phyloP scores from a whole-genome alignment of 2,329 filamentous ascomycete genomes.

The Daldinia eschscholtzii region DNA sequence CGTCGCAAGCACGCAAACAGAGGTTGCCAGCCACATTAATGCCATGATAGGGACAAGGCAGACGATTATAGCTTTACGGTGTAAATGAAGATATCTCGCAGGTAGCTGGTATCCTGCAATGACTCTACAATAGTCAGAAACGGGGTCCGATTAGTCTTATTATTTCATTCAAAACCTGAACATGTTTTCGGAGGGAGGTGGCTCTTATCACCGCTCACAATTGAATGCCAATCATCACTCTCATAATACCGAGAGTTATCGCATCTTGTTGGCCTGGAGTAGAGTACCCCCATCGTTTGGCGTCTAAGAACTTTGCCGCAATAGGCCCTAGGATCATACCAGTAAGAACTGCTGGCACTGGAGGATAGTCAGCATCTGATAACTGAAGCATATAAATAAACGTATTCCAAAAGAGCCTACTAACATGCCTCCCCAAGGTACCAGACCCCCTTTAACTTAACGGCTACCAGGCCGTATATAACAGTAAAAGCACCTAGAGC shows the following conservation, averaged over 20 bases:
- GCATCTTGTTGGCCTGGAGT: conserved; percentile 52
- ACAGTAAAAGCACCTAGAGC: conserved; percentile 60
- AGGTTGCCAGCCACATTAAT: conserved; percentile 71
- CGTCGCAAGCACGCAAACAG: conserved; percentile 66
- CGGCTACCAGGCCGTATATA: conserved; percentile 63
- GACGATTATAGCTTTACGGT: conserved; percentile 66
- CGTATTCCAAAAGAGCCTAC: conserved; percentile 40
- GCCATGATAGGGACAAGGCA: conserved; percentile 72
- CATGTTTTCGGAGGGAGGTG: not conserved
- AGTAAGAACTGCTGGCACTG: conserved; percentile 67
- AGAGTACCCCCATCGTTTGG: conserved; percentile 56
- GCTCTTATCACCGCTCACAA: conserved; percentile 52
- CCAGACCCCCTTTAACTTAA: conserved; percentile 66
- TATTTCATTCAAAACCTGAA: not conserved
- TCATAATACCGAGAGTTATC: conserved; percentile 63
- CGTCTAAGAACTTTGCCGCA: conserved; percentile 65
- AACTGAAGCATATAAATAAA: conserved; percentile 14
- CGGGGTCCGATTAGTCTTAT: conserved; percentile 2
- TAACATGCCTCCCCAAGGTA: conserved; percentile 67
- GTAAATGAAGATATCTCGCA: conserved; percentile 63
- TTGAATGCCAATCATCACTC: conserved; percentile 73
- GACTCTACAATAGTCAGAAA: conserved; percentile 49
- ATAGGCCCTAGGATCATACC: conserved; percentile 68
- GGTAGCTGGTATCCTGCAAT: conserved; percentile 74
- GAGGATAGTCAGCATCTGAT: not conserved